Conservation (phyloP, 306 rosid genomes). For the Lathyrus oleraceus region DNA sequence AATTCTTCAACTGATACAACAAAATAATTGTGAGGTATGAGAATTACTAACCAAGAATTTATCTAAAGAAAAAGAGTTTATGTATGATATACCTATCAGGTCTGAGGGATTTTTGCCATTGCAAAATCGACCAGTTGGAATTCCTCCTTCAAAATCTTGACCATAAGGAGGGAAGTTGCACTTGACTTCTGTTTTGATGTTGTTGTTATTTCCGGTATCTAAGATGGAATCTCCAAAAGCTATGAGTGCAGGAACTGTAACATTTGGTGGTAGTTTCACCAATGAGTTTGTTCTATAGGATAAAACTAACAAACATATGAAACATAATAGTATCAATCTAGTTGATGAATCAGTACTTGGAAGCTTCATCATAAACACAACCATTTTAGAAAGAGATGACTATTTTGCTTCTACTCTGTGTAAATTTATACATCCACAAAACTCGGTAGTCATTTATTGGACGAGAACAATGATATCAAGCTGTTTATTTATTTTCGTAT, state of each 20-base stretch:
- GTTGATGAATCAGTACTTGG: background rate
- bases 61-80: background rate
- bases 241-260: conserved; percentile 58
- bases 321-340: background rate
- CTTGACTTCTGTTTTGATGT: conserved; percentile 34
- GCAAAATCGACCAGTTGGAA: conserved; percentile 51
- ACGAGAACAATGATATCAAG: background rate
- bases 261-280: conserved; percentile 42
- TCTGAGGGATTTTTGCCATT: conserved; percentile 48
- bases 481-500: background rate
- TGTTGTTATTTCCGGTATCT: conserved; percentile 75
- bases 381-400: background rate
- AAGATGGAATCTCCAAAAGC: conserved; percentile 79
- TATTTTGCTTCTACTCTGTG: background rate
- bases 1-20: conserved; percentile 53
- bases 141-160: conserved; percentile 41
- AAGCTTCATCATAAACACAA: background rate
- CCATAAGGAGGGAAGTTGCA: conserved; percentile 52
- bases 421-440: background rate
- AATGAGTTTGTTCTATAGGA: conserved; percentile 22
- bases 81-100: conserved; percentile 30
- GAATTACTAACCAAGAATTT: too few relatives aligned
- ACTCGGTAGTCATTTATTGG: background rate
- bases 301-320: conserved; percentile 33
- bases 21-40: too few relatives aligned